Conservation (phyloP, 129 eudicot species). For the Ambrosia artemisiifolia region DNA sequence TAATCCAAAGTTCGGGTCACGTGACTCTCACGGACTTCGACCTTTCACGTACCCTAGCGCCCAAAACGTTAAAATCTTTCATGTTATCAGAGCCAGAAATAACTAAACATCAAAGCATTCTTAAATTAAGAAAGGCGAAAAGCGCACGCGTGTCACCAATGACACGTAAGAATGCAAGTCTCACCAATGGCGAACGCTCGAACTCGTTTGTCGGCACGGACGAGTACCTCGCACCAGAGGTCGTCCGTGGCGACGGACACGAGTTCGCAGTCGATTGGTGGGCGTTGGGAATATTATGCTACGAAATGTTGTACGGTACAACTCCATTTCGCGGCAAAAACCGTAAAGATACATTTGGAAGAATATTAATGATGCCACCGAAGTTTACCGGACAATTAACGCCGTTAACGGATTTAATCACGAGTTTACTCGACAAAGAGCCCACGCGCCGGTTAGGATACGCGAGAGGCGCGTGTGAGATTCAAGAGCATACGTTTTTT, state of each 20-base stretch:
- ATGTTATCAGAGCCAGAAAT: not conserved
- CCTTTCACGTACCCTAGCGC: slow-evolving; percentile 54
- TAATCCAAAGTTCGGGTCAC: slow-evolving; percentile 77
- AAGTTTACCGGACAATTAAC: slow-evolving; percentile 55
- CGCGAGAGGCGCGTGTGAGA: slow-evolving; percentile 68
- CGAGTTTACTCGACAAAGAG: slow-evolving; percentile 59
- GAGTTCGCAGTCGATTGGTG: slow-evolving; percentile 93
- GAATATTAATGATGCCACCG: slow-evolving; percentile 52
- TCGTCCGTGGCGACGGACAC: slow-evolving; percentile 78
- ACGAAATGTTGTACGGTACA: slow-evolving; percentile 87
- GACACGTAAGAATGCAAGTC: slow-evolving; percentile 33
- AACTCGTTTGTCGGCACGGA: slow-evolving; percentile 91
- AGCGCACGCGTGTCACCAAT: slow-evolving; percentile 71
- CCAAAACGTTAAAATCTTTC: slow-evolving; percentile 18
- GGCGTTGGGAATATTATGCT: slow-evolving; percentile 73
- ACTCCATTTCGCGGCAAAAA: slow-evolving; percentile 78
- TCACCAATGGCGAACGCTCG: slow-evolving; percentile 53
- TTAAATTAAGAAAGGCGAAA: slow-evolving; percentile 46
- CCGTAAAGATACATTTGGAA: slow-evolving; percentile 68
- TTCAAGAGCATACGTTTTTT: slow-evolving; percentile 67
- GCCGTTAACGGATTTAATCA: slow-evolving; percentile 62
- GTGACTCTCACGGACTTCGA: slow-evolving; percentile 90
- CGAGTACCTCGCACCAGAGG: slow-evolving; percentile 87
- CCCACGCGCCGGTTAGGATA: slow-evolving; percentile 76
- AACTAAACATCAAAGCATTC: not conserved